phyloP scores from a whole-genome alignment of 2,329 filamentous ascomycete species.

The Colletotrichum sp. region DNA sequence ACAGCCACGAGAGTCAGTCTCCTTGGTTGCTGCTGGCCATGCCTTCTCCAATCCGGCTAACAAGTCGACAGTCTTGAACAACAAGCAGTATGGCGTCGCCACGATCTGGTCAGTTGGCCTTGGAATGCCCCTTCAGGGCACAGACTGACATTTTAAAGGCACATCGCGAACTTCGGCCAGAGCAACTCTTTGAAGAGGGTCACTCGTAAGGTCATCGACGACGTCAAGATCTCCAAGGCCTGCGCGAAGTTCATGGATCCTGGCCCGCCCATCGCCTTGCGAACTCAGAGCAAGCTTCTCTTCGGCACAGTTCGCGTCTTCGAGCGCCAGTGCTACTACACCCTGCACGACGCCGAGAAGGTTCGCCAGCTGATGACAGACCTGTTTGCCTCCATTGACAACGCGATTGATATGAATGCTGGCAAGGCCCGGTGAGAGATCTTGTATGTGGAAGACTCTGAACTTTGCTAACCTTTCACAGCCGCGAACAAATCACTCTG shows the following conservation, averaged over 20 bases:
- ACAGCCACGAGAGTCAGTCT: slow-evolving; percentile 88
- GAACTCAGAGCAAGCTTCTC: slow-evolving; percentile 87
- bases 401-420: slow-evolving; percentile 69
- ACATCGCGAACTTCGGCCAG: slow-evolving; percentile 85
- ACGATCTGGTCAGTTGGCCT: slow-evolving; percentile 79
- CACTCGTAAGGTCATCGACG: slow-evolving; percentile 84
- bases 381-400: slow-evolving; percentile 58
- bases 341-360: slow-evolving; percentile 80
- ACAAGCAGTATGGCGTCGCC: slow-evolving; percentile 86
- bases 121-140: background rate
- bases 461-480: slow-evolving; percentile 70
- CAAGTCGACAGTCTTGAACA: slow-evolving; percentile 72
- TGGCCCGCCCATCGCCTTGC: slow-evolving; percentile 85
- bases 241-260: slow-evolving; percentile 86
- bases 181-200: slow-evolving; percentile 71
- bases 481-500: slow-evolving; percentile 77
- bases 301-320: slow-evolving; percentile 88
- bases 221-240: slow-evolving; percentile 85
- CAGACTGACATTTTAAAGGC: slow-evolving; percentile 58
- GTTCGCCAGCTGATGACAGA: slow-evolving; percentile 76
- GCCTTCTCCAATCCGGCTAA: slow-evolving; percentile 25
- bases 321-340: slow-evolving; percentile 84
- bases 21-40: background rate
- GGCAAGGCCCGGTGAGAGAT: slow-evolving; percentile 73
- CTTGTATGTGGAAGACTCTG: slow-evolving; percentile 47